Conservation (phyloP, 2,329 filamentous ascomycete genomes). For the Ceratocystis diversiconidia region DNA sequence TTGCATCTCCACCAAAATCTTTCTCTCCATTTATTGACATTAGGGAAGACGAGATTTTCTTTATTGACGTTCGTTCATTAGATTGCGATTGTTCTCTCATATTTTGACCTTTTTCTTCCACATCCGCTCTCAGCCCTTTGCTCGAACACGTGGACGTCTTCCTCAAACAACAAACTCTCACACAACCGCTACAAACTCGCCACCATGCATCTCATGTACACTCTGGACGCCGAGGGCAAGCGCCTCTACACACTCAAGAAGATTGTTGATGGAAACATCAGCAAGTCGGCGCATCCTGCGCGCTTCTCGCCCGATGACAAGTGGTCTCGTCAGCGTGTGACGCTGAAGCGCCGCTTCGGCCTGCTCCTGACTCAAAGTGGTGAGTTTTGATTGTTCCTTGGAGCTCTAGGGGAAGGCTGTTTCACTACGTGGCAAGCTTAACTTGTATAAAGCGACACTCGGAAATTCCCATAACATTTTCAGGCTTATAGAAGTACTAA, state of each 20-base stretch:
- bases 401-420: not conserved
- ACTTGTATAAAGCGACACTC: not conserved
- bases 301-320: slow-evolving; percentile 98
- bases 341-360: slow-evolving; percentile 84
- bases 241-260: slow-evolving; percentile 94
- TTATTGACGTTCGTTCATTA: not conserved
- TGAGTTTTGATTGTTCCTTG: slow-evolving; percentile 25
- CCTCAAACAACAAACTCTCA: not conserved
- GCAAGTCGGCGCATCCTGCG: slow-evolving; percentile 90
- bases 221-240: slow-evolving; percentile 66
- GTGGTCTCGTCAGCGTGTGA: slow-evolving; percentile 91
- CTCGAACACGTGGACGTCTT: not conserved
- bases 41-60: not conserved
- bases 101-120: not conserved
- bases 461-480: not conserved
- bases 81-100: not conserved
- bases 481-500: not conserved
- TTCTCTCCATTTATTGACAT: not conserved
- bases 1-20: slow-evolving; percentile 15
- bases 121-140: not conserved
- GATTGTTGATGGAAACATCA: slow-evolving; percentile 66
- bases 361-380: slow-evolving; percentile 70
- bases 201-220: slow-evolving; percentile 62
- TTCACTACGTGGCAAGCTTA: not conserved
- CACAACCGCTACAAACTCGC: slow-evolving; percentile 11